These are phyloP conservation scores for sweet orange (Citrus sinensis) DNA, from an alignment of 345 rosid species.

Conservation along the genomic window DNA sequence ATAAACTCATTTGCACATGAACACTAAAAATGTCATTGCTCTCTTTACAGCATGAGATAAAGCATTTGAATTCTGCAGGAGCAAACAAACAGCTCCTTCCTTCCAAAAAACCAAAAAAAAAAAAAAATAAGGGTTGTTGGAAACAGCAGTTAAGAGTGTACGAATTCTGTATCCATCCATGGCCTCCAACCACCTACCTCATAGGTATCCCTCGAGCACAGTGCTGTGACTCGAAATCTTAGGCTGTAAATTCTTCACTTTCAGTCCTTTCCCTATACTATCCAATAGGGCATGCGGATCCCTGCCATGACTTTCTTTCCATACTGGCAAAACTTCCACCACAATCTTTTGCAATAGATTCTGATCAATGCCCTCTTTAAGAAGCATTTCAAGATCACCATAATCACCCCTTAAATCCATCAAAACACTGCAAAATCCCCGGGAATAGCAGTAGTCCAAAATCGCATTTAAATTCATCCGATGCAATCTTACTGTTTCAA, in stretches of 20 bases:
- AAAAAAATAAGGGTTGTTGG: too few relatives aligned
- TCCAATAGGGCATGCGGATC: constrained; percentile 17
- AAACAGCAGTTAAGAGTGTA: not conserved
- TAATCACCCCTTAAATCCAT: constrained; percentile 58
- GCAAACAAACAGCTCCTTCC: too few relatives aligned
- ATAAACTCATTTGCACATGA: constrained; percentile 5
- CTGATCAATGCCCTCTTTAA: constrained; percentile 45
- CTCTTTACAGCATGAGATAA: not conserved
- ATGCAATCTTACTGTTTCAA: constrained; percentile 49
- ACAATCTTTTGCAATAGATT: constrained; percentile 50
- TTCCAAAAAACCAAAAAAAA: too few relatives aligned
- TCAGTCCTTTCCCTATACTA: constrained; percentile 32
- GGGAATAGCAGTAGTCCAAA: constrained; percentile 45
- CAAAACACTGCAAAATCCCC: constrained; percentile 58
- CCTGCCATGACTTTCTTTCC: constrained; percentile 29
- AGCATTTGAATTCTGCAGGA: not conserved
- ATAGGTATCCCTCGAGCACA: constrained; percentile 62
- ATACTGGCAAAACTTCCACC: constrained; percentile 63
- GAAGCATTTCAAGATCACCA: constrained; percentile 46
- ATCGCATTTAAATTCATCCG: constrained; percentile 40
- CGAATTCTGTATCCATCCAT: not conserved
- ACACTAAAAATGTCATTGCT: not conserved
- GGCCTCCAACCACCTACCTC: constrained; percentile 6
- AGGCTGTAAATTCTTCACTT: constrained; percentile 45
- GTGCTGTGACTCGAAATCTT: constrained; percentile 36